phyloP scores from a whole-genome alignment of 352 stramenopile genomes.

The Globisporangium cederbergense region DNA sequence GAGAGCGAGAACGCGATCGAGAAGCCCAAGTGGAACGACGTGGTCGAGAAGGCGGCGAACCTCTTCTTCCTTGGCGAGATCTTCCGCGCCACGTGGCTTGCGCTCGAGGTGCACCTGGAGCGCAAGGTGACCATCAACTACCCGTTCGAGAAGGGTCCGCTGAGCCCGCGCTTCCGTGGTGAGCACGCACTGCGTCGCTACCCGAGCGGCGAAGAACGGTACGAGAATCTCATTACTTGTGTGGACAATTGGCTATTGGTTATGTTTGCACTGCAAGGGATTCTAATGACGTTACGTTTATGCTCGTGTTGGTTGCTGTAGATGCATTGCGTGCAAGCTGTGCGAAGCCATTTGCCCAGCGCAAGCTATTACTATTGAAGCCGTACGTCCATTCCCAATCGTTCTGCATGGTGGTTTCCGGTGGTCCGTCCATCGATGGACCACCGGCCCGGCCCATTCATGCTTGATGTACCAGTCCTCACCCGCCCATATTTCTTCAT shows the following conservation, averaged over 20 bases:
- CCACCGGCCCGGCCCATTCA: neutral
- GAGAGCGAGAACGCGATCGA: constrained; percentile 26
- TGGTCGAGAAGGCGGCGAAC: constrained; percentile 80
- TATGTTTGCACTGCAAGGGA: neutral
- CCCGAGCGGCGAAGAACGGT: constrained; percentile 98
- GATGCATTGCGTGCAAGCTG: constrained; percentile 99
- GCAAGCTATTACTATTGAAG: constrained; percentile 99
- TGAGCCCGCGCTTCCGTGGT: constrained; percentile 97
- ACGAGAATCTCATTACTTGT: constrained; percentile 12
- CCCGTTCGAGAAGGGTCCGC: constrained; percentile 96
- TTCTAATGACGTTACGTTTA: neutral
- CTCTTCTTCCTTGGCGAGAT: constrained; percentile 85
- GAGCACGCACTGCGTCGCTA: constrained; percentile 98
- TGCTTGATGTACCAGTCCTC: constrained; percentile 1
- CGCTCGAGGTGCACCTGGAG: constrained; percentile 80
- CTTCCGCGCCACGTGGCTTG: constrained; percentile 73
- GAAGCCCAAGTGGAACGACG: constrained; percentile 63
- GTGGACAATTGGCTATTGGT: neutral
- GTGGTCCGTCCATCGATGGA: constrained; percentile 8
- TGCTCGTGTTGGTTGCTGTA: constrained; percentile 29
- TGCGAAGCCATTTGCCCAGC: constrained; percentile 99
- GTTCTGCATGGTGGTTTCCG: constrained; percentile 3
- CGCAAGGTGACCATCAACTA: constrained; percentile 99
- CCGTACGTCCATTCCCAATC: constrained; percentile 34
- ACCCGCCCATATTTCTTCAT: constrained; percentile 1